A percentile compares a stretch with the other conserved stretches of the same genome.
Evolutionary conservation across 257 asterid genomes (phyloP).

Genomic region (Rehmannia glutinosa): DNA sequence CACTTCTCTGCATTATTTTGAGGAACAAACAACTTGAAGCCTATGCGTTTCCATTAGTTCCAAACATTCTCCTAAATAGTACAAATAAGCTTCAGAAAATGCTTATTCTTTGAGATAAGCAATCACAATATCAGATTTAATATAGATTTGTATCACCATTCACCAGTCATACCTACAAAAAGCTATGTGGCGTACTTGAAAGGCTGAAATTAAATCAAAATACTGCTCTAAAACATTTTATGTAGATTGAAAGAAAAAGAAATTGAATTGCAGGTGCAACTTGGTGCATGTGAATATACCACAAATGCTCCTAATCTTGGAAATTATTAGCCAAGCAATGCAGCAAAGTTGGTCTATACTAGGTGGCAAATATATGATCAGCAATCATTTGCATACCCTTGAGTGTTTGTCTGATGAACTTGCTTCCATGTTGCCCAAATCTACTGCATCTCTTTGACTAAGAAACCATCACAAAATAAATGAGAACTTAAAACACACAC

Average conservation of each 20-base stretch:
- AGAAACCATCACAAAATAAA: conserved; percentile 18
- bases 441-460: conserved; percentile 38
- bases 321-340: neutral
- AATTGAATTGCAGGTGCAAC: neutral
- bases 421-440: conserved; percentile 29
- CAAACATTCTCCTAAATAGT: neutral
- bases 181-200: neutral
- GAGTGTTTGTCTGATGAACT: conserved; percentile 40
- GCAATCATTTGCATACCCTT: conserved; percentile 42
- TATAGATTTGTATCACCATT: neutral
- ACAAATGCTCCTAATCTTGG: neutral
- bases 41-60: neutral
- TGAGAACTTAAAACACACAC: conserved; percentile 15
- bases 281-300: neutral
- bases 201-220: neutral
- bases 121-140: neutral
- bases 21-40: conserved; percentile 7
- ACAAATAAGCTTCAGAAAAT: neutral
- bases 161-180: conserved; percentile 4
- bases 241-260: neutral
- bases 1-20: neutral
- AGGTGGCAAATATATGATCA: neutral
- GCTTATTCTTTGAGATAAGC: neutral
- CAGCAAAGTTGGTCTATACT: too few species aligned
- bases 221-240: neutral